phyloP scores from a whole-genome alignment of 148 eudicot genomes.

The Vaccinium vitisidaea region DNA sequence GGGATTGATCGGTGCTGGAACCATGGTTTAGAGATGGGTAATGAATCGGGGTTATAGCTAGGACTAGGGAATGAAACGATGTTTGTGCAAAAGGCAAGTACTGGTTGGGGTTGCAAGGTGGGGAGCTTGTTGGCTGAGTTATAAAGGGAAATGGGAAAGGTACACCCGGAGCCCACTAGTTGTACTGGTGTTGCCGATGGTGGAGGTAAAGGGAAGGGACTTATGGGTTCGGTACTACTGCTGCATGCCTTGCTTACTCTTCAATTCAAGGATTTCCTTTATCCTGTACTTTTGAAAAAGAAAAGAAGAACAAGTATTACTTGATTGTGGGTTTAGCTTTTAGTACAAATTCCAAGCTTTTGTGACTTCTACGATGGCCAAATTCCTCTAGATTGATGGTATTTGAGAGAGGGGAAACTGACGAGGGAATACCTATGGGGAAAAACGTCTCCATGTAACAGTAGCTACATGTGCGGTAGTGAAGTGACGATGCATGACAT shows the following conservation, averaged over 20 bases:
- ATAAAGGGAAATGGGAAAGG: not conserved
- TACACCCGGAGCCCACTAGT: not conserved
- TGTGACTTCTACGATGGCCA: not conserved
- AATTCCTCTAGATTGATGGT: not conserved
- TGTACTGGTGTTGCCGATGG: not conserved
- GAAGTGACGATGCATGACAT: not conserved
- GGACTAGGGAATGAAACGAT: not conserved
- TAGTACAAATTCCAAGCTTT: conserved; percentile 1
- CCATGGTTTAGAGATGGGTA: conserved; percentile 6
- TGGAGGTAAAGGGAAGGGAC: not conserved
- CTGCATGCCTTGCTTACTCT: conserved; percentile 5
- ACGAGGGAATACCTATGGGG: not conserved
- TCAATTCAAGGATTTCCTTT: conserved; percentile 9
- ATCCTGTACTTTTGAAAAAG: not conserved
- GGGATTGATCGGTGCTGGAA: not conserved
- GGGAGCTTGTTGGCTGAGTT: conserved; percentile 4
- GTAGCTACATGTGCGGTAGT: not conserved
- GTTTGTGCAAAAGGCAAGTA: not conserved
- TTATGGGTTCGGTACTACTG: no score
- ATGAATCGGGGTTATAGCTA: not conserved
- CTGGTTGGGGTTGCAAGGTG: not conserved
- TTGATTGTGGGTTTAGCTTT: not conserved
- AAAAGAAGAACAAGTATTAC: not conserved
- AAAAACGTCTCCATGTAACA: not conserved
- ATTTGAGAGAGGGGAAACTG: not conserved